Evolutionary conservation across 495 filamentous ascomycete genomes (phyloP).

Genomic region (Oidiodendron maius): DNA sequence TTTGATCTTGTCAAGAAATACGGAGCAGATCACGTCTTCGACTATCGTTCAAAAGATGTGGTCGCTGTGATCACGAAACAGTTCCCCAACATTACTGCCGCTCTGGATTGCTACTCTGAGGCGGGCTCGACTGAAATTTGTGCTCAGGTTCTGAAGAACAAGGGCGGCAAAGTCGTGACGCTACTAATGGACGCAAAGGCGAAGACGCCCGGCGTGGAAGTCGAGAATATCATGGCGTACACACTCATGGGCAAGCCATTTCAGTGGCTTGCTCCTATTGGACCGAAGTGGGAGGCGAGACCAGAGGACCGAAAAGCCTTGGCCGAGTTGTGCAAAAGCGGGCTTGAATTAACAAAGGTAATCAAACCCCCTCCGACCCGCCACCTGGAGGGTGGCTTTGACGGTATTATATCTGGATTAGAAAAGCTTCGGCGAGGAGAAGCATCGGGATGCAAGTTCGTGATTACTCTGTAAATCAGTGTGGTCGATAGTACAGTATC

Average conservation of each 20-base stretch:
- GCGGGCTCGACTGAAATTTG: slow-evolving; percentile 1
- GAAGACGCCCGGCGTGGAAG: slow-evolving; percentile 1
- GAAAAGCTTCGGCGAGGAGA: slow-evolving; percentile 8
- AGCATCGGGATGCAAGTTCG: slow-evolving; percentile 21
- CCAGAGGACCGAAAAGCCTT: background rate
- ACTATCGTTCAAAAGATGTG: slow-evolving; percentile 23
- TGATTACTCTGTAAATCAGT: too few relatives aligned
- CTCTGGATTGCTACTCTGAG: slow-evolving; percentile 3
- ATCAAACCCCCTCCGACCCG: slow-evolving; percentile 17
- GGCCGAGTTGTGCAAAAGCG: background rate
- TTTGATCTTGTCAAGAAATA: slow-evolving; percentile 27
- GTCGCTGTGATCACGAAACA: slow-evolving; percentile 2
- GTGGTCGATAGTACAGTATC: too few relatives aligned
- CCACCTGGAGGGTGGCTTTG: slow-evolving; percentile 15
- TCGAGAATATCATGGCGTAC: background rate
- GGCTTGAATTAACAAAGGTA: background rate
- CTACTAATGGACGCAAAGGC: background rate
- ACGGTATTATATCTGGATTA: slow-evolving; percentile 15
- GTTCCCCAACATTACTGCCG: background rate
- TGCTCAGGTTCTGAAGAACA: background rate
- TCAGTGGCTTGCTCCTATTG: slow-evolving; percentile 1
- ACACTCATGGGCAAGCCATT: background rate
- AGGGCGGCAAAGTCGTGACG: slow-evolving; percentile 1
- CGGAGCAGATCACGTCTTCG: slow-evolving; percentile 33
- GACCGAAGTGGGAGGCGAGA: background rate